Evolutionary conservation across 139 green algal genomes (phyloP).

Genomic region (Ettlia oleoabundans): DNA sequence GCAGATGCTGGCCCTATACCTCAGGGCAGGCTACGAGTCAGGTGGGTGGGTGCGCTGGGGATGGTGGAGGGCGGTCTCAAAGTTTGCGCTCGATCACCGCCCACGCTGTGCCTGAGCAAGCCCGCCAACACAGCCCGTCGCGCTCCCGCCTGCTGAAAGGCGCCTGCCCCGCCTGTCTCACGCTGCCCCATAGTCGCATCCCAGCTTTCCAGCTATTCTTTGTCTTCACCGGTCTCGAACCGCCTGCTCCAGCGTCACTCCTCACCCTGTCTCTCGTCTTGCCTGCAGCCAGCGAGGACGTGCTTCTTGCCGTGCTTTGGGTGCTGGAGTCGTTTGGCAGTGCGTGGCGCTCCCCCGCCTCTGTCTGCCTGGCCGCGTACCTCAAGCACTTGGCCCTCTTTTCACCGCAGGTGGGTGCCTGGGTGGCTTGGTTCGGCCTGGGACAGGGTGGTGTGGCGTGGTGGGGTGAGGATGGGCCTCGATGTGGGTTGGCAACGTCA

Average conservation of each 20-base stretch:
- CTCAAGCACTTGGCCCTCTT: slow-evolving; percentile 13
- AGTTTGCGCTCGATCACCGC: too few species aligned
- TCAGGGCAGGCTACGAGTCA: not conserved
- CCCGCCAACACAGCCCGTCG: too few species aligned
- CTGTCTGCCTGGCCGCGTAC: slow-evolving; percentile 7
- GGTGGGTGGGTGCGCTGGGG: slow-evolving; percentile 7
- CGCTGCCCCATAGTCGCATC: not conserved
- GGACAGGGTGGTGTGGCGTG: not conserved
- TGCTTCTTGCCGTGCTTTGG: slow-evolving; percentile 33
- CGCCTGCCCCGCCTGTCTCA: not conserved
- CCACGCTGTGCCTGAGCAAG: too few species aligned
- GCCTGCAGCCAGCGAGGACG: slow-evolving; percentile 13
- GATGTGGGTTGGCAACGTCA: too few species aligned
- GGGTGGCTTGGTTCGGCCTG: not conserved
- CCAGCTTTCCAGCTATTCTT: too few species aligned
- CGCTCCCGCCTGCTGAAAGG: too few species aligned
- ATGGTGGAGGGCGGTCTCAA: too few species aligned
- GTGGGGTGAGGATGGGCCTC: not conserved
- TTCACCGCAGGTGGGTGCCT: slow-evolving; percentile 2
- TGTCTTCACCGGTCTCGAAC: too few species aligned
- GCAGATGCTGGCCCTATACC: slow-evolving; percentile 29
- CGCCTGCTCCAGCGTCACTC: not conserved
- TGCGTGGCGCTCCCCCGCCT: slow-evolving; percentile 4
- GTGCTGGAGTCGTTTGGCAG: slow-evolving; percentile 9
- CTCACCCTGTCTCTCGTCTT: too few species aligned